Evolutionary conservation across 1,284 basidiomycete genomes (phyloP).

Genomic region (Microbotryum saponariae): DNA sequence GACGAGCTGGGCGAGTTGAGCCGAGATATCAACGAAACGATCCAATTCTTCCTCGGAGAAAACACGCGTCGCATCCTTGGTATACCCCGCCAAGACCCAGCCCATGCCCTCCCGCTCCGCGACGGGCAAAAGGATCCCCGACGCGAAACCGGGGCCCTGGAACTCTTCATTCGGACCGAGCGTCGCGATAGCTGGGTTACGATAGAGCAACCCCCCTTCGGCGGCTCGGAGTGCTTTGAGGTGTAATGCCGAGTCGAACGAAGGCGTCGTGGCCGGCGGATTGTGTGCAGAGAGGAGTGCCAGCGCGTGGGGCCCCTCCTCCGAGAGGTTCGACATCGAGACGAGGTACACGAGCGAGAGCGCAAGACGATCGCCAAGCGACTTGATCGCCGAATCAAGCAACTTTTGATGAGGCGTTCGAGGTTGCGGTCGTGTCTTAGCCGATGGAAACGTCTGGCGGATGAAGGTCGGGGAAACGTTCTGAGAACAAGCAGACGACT

Average conservation of each 20-base stretch:
- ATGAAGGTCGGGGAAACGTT: no score
- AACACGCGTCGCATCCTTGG: constrained; percentile 23
- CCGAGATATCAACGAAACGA: constrained; percentile 33
- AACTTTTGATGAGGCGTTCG: constrained; percentile 21
- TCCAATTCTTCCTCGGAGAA: constrained; percentile 32
- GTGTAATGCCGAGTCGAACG: constrained; percentile 36
- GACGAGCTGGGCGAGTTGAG: constrained; percentile 17
- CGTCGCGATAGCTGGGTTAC: constrained; percentile 27
- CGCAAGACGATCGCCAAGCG: constrained; percentile 32
- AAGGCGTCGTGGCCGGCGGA: constrained; percentile 30
- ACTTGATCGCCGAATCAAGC: constrained; percentile 33
- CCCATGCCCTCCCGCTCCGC: constrained; percentile 27
- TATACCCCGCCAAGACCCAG: constrained; percentile 35
- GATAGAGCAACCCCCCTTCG: constrained; percentile 37
- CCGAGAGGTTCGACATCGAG: constrained; percentile 22
- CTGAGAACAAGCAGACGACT: no score
- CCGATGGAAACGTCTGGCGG: no score
- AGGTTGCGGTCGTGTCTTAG: no score
- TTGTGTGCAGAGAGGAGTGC: constrained; percentile 32
- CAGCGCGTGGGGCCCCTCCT: background rate
- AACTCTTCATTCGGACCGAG: no score
- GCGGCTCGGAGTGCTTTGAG: constrained; percentile 33
- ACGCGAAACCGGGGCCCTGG: constrained; percentile 8
- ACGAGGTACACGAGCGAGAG: constrained; percentile 36
- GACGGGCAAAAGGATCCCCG: constrained; percentile 34